Evolutionary conservation across 2,329 filamentous ascomycete genomes (phyloP).

Genomic region (Aspergillus sp.): DNA sequence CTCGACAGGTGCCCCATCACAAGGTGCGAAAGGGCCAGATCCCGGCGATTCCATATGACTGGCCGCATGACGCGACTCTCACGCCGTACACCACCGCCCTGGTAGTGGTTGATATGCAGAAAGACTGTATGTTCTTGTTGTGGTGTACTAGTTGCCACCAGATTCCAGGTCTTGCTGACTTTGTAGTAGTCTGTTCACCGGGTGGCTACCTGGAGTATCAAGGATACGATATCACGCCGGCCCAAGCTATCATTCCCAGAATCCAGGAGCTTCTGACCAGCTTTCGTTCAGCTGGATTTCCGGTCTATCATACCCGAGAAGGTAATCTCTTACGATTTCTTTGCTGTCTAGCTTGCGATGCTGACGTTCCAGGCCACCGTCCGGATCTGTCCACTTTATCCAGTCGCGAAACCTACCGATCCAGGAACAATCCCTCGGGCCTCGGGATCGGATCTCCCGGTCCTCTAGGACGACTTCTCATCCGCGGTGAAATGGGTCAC

Average conservation of each 20-base stretch:
- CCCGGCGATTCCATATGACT: slow-evolving; percentile 36
- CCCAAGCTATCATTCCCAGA: slow-evolving; percentile 34
- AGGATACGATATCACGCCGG: slow-evolving; percentile 36
- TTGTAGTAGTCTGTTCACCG: slow-evolving; percentile 31
- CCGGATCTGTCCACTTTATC: slow-evolving; percentile 50
- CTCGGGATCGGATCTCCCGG: slow-evolving; percentile 47
- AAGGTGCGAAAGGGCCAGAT: slow-evolving; percentile 39
- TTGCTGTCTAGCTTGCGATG: neutral
- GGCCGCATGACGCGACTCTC: slow-evolving; percentile 40
- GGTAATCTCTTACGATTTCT: slow-evolving; percentile 17
- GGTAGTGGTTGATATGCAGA: slow-evolving; percentile 43
- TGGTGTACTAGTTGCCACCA: neutral
- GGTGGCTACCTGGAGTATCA: slow-evolving; percentile 40
- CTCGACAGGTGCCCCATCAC: slow-evolving; percentile 33
- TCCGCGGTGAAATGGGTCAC: slow-evolving; percentile 52
- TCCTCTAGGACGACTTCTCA: slow-evolving; percentile 50
- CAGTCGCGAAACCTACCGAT: slow-evolving; percentile 46
- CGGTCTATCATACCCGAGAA: slow-evolving; percentile 40
- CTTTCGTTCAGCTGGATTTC: slow-evolving; percentile 34
- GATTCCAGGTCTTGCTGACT: neutral
- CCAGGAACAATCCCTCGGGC: slow-evolving; percentile 43
- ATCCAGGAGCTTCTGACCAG: slow-evolving; percentile 31
- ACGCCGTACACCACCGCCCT: slow-evolving; percentile 39
- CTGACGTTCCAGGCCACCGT: slow-evolving; percentile 34
- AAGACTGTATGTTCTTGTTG: slow-evolving; percentile 33